Conservation (phyloP, 805 yeast genomes). For the Phaffomyces opuntiae region DNA sequence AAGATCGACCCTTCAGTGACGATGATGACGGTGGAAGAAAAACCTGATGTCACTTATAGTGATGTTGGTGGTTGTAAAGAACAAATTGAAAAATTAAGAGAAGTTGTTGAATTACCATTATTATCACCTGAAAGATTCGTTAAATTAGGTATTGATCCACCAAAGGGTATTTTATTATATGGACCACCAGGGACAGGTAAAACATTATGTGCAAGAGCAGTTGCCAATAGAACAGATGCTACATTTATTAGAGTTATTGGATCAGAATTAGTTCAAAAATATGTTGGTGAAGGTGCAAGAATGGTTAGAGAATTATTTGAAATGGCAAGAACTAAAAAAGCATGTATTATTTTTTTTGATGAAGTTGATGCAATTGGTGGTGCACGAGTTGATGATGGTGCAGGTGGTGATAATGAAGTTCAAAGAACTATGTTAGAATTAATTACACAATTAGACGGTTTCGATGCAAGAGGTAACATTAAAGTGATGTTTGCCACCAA, state of each 20-base stretch:
- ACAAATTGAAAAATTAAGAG: slow-evolving; percentile 93
- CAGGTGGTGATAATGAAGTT: slow-evolving; percentile 98
- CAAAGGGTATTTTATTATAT: slow-evolving; percentile 91
- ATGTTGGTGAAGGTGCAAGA: slow-evolving; percentile 99
- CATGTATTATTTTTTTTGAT: slow-evolving; percentile 96
- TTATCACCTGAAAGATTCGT: slow-evolving; percentile 96
- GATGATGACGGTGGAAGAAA: slow-evolving; percentile 99
- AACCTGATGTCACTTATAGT: slow-evolving; percentile 97
- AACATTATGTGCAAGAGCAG: slow-evolving; percentile 97
- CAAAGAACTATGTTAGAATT: slow-evolving; percentile 98
- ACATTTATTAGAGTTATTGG: slow-evolving; percentile 98
- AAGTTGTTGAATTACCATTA: slow-evolving; percentile 91
- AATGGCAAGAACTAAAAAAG: slow-evolving; percentile 98
- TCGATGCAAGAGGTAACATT: slow-evolving; percentile 97
- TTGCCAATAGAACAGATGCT: slow-evolving; percentile 98
- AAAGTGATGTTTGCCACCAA: slow-evolving; percentile 99
- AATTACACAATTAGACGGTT: slow-evolving; percentile 96
- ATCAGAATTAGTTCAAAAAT: slow-evolving; percentile 95
- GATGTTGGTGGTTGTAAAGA: slow-evolving; percentile 99
- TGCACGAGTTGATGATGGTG: slow-evolving; percentile 99
- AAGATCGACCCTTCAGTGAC: slow-evolving; percentile 96
- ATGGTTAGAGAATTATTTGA: slow-evolving; percentile 98
- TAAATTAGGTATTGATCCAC: slow-evolving; percentile 96
- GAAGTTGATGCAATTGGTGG: slow-evolving; percentile 99
- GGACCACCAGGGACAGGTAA: slow-evolving; percentile 99